Conservation (phyloP, 371 early-diverging fungal genomes). For the Rhizopus sp. region DNA sequence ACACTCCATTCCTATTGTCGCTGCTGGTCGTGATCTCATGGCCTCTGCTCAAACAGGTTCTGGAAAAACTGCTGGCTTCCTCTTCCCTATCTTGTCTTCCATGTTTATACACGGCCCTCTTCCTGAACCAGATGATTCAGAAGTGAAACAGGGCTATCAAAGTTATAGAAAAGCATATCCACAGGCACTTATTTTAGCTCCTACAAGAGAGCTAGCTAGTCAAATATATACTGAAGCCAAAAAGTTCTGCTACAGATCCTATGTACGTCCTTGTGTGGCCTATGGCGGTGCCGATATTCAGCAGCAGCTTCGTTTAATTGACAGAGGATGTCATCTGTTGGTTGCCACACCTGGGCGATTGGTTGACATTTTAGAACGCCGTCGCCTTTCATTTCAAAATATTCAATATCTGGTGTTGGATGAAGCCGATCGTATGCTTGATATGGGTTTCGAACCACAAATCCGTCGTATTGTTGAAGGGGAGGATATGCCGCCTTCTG, state of each 20-base stretch:
- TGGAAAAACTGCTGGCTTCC: slow-evolving; percentile 76
- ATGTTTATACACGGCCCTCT: slow-evolving; percentile 74
- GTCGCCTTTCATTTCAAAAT: slow-evolving; percentile 76
- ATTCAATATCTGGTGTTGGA: slow-evolving; percentile 94
- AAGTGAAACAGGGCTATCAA: slow-evolving; percentile 45
- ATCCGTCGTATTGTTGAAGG: slow-evolving; percentile 95
- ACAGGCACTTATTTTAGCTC: slow-evolving; percentile 47
- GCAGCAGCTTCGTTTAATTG: slow-evolving; percentile 86
- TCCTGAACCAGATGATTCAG: slow-evolving; percentile 28
- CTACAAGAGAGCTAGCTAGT: slow-evolving; percentile 46
- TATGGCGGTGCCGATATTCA: slow-evolving; percentile 98
- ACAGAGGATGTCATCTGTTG: slow-evolving; percentile 94
- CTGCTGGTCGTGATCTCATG: slow-evolving; percentile 66
- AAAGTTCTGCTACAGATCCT: slow-evolving; percentile 90
- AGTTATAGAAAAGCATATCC: slow-evolving; percentile 35
- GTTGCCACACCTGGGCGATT: slow-evolving; percentile 99
- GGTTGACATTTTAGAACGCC: slow-evolving; percentile 94
- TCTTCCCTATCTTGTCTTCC: slow-evolving; percentile 58
- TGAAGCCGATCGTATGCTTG: slow-evolving; percentile 99
- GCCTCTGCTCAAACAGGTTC: slow-evolving; percentile 87
- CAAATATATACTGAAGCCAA: slow-evolving; percentile 59
- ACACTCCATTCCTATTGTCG: slow-evolving; percentile 68
- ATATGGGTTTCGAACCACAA: slow-evolving; percentile 99
- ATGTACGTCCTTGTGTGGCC: slow-evolving; percentile 92
- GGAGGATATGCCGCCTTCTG: slow-evolving; percentile 90